Base-by-base conservation (phyloP, 2,329 filamentous ascomycete species). In the Rhinocladiella mackenziei region DNA sequence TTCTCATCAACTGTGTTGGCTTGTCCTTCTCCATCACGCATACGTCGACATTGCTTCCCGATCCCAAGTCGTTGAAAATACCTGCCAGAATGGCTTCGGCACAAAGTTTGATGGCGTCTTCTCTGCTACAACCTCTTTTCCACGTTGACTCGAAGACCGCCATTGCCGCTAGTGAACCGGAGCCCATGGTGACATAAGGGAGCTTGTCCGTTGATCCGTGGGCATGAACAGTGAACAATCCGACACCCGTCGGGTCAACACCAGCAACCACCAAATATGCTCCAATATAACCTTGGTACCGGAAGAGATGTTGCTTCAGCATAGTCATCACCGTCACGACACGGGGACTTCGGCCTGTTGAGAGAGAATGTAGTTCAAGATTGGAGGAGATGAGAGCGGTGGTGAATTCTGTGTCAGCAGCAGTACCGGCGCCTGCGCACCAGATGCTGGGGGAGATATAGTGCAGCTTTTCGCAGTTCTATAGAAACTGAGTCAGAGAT, bases 321-420 rank as follows among this genome's bases (percentile, higher is more conserved):
- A 98, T 84, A 39, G 92, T 98, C 92, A 98, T 98, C 77, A 89
- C 94, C 53, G 92, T 98, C 57, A 96, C 89, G 58, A 98, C 94
- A 65, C 92, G 89, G 49, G 92, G 91, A 70, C 92, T 89, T 67
- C 92, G 91, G 68, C 91, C 91, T 20, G 92, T 97, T 44, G 89
- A 96, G 60, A 98, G 84, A 43, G 91, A 80, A 75, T 98, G 92
- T 50, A 98, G 83, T 75, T 98, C 92, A 65, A 98, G 84, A 74
- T 97, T 92, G 56, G 92, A 98, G 62, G 89, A 96, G 75, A 97
- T 95, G 69, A 98, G 83, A 64, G 91, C 86, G 48, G 92, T 98
- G 59, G 92, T 98, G 77, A 98, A 98, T 74, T 98, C 92, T 56
- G 91, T 97, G 69, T 98, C 92, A 61, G 92, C 92, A 51, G 92